A percentile compares a stretch with the other conserved stretches of the same genome.
These are phyloP conservation scores for Xylariaceae sp. DNA, from an alignment of 2,329 filamentous ascomycete species.

Conservation along the genomic window DNA sequence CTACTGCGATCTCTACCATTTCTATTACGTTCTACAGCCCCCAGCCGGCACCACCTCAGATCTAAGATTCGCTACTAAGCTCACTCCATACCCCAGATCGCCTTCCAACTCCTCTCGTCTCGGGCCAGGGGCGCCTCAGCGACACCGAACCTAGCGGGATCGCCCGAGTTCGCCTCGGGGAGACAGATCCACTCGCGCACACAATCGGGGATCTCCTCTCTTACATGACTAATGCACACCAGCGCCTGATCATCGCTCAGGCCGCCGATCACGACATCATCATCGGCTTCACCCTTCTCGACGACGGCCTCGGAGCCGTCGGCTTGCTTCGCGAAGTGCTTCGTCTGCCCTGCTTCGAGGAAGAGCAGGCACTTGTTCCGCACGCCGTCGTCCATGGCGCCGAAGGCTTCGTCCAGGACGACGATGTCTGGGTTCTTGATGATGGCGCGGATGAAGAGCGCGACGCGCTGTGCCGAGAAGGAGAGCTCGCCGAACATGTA, in stretches of 20 bases:
- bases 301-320: constrained; percentile 35
- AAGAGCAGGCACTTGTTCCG: constrained; percentile 85
- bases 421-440: constrained; percentile 77
- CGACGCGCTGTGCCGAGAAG: constrained; percentile 77
- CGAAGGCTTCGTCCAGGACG: constrained; percentile 82
- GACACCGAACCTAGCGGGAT: constrained; percentile 57
- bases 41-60: neutral
- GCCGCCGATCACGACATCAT: constrained; percentile 51
- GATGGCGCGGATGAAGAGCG: constrained; percentile 76
- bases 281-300: constrained; percentile 40
- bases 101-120: constrained; percentile 54
- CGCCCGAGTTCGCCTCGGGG: constrained; percentile 64
- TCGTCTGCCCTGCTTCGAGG: constrained; percentile 59
- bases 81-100: constrained; percentile 54
- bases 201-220: constrained; percentile 81
- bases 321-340: constrained; percentile 36
- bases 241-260: constrained; percentile 69
- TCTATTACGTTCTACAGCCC: too few relatives aligned
- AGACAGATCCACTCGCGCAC: constrained; percentile 82
- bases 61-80: neutral
- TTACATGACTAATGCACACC: constrained; percentile 86
- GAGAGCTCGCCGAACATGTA: constrained; percentile 67
- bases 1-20: neutral
- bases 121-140: constrained; percentile 57
- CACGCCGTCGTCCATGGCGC: constrained; percentile 73